phyloP scores from a whole-genome alignment of 2,329 filamentous ascomycete genomes.

The Trichothecium roseum region DNA sequence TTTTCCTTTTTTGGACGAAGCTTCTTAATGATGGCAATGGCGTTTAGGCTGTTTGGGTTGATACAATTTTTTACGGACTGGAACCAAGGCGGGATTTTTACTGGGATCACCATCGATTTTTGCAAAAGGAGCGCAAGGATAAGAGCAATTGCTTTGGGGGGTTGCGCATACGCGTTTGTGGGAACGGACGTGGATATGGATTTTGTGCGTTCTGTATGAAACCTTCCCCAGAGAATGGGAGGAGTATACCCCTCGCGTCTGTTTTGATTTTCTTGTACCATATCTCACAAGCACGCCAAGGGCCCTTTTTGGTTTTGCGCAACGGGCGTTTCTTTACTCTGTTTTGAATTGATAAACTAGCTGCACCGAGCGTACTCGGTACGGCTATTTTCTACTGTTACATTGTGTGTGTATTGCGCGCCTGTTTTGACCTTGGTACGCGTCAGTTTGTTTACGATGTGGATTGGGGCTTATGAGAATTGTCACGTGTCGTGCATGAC shows the following conservation, averaged over 20 bases:
- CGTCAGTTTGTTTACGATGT: no score
- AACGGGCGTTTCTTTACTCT: no score
- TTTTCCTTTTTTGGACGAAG: background rate
- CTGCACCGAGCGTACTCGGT: background rate
- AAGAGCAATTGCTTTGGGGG: background rate
- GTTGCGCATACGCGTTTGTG: background rate
- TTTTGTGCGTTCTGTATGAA: background rate
- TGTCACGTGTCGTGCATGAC: no score
- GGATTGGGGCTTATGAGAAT: no score
- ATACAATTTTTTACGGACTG: background rate
- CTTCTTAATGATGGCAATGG: slow-evolving; percentile 7
- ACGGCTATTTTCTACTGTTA: no score
- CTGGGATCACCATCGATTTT: background rate
- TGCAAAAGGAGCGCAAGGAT: slow-evolving; percentile 3
- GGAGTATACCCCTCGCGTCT: no score
- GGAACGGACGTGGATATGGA: background rate
- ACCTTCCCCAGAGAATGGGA: no score
- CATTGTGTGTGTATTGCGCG: no score
- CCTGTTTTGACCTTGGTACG: no score
- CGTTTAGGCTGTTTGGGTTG: slow-evolving; percentile 3
- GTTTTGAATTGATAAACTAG: background rate
- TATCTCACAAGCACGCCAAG: background rate
- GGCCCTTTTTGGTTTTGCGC: no score
- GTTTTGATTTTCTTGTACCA: slow-evolving; percentile 2
- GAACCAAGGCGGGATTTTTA: slow-evolving; percentile 1